Evolutionary conservation across 139 green algal genomes (phyloP), one percentile per base, ranked within the genome.

Genomic region (Coelastrella sp.): DNA sequence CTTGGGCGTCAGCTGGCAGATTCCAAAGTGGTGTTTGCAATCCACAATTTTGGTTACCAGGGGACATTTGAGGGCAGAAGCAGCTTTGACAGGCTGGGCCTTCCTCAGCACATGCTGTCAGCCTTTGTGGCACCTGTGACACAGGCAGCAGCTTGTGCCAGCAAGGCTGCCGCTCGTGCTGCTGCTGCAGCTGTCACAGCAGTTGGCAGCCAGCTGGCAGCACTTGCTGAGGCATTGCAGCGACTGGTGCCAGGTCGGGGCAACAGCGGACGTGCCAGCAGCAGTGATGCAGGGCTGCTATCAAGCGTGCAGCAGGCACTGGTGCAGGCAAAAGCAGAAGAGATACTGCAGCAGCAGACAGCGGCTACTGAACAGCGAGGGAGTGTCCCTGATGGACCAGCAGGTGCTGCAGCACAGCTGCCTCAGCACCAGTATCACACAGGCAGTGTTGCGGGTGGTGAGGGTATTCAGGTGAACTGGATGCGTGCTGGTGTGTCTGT

Each of bases 1-100:
- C 73, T 92, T 56, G 89, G 89, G 8, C 47, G 64, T 56, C 73
- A 83, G 83, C 83, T 96, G 80, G 2, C n/a, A 5, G 86, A 84
- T 61, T 74, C 93, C 76, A 77, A 80, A 57, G 90, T 94, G 58
- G 93, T 91, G 57, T 85, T 94, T 47, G 80, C 90, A 11, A 89
- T 97, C 4, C 95, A 97, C 88, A 97, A 97, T 88, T 80, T 91
- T 23, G 94, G 90, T 0, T 95, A 94, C 89, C 87, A 94, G 64
- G 93, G 88, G 14, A 47, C 7, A 5, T 91, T 91, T 64, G 56
- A 13, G 23, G 73, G 74, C 47, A 54, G 14, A 68, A 23, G 23
- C 20, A 32, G 83, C 57, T 78, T 88, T 78, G 73, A 75, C 17
- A 56, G 88, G 6, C 80, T 91, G 22, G 88, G 88, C 16, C 57